These are phyloP conservation scores for Rhizopogon salebrosus DNA, from an alignment of 768 basidiomycete genomes.

Conservation along the genomic window DNA sequence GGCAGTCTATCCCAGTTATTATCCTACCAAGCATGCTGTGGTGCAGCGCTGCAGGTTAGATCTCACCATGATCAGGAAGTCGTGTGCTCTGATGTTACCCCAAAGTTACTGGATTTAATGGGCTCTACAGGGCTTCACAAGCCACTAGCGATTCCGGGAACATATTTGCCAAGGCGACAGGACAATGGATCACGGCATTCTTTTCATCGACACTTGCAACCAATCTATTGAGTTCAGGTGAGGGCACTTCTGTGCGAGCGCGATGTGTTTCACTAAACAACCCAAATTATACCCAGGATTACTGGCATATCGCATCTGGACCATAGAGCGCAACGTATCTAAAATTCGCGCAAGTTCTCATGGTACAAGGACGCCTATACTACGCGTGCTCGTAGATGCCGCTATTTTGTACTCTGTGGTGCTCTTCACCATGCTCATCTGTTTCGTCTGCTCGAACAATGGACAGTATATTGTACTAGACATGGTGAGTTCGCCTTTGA, in stretches of 20 bases:
- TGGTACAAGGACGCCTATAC: neutral
- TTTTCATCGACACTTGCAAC: slow-evolving; percentile 6
- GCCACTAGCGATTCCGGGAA: slow-evolving; percentile 2
- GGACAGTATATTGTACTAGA: slow-evolving; percentile 1
- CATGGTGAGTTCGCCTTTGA: neutral
- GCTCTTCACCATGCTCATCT: slow-evolving; percentile 4
- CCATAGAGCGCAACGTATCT: neutral
- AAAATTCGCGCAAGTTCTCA: no score
- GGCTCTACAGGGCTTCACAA: slow-evolving; percentile 6
- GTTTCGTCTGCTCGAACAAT: slow-evolving; percentile 4
- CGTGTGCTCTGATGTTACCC: neutral
- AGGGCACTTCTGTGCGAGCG: neutral
- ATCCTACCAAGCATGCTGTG: slow-evolving; percentile 7
- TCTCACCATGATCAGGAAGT: neutral
- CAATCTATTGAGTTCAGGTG: slow-evolving; percentile 5
- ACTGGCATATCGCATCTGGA: slow-evolving; percentile 8
- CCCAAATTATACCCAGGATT: neutral
- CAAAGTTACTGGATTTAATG: slow-evolving; percentile 1
- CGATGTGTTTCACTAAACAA: neutral
- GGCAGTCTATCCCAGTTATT: slow-evolving; percentile 7
- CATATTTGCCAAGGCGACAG: slow-evolving; percentile 3
- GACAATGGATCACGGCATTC: slow-evolving; percentile 5
- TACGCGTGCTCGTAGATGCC: slow-evolving; percentile 6
- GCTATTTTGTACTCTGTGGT: slow-evolving; percentile 6
- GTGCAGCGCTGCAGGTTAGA: slow-evolving; percentile 6